Percentiles rank a stretch among this genome's conserved stretches.
phyloP scores from a whole-genome alignment of 1,284 basidiomycete genomes.

The Puccinia polysora region DNA sequence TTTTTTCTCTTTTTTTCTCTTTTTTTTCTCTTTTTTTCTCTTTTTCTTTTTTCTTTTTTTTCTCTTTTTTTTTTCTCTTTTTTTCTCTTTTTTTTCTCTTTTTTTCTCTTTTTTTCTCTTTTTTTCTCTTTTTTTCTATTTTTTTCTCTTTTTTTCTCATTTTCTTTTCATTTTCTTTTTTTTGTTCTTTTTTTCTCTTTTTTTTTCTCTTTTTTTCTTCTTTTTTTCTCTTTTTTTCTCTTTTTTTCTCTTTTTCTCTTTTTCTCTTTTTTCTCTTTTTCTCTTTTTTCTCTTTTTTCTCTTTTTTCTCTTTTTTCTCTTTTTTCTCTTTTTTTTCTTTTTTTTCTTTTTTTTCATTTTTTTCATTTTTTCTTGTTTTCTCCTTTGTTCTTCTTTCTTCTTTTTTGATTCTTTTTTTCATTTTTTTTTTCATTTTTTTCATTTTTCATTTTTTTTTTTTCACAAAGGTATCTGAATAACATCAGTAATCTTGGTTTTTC shows the following conservation, averaged over 20 bases:
- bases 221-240: neutral
- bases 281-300: neutral
- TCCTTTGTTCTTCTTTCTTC: no score
- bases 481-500: no score
- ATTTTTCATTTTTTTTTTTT: no score
- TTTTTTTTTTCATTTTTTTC: no score
- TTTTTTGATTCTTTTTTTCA: no score
- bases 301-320: neutral
- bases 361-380: no score
- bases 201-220: neutral
- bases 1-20: neutral
- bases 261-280: neutral
- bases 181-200: neutral
- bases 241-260: constrained; percentile 1
- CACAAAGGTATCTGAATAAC: no score
- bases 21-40: neutral
- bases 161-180: neutral
- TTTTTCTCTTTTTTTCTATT: neutral
- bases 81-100: neutral
- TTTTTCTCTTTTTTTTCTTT: no score
- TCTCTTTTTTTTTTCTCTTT: neutral
- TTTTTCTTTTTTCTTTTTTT: neutral
- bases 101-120: neutral
- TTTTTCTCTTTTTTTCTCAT: neutral
- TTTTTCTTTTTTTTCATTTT: no score